Conservation (phyloP, 23 red algal genomes). For the Gracilaria gracilis region DNA sequence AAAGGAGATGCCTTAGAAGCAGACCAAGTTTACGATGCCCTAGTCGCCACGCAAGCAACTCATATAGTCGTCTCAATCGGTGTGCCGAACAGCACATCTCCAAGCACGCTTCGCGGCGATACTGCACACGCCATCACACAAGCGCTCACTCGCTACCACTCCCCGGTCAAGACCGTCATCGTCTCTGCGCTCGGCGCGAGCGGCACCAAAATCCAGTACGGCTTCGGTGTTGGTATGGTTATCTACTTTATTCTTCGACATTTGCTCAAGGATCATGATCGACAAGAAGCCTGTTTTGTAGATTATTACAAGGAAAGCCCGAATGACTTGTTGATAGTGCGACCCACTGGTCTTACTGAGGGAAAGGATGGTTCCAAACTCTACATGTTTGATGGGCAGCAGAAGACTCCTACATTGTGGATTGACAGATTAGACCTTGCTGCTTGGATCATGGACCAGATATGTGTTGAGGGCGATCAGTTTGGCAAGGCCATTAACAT, state of each 20-base stretch:
- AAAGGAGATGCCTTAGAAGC: constrained; percentile 27
- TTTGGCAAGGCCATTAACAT: constrained; percentile 39
- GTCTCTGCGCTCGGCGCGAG: constrained; percentile 7
- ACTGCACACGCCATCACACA: constrained; percentile 2
- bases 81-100: constrained; percentile 36
- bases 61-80: constrained; percentile 26
- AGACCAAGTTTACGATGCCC: constrained; percentile 21
- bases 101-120: background rate
- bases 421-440: constrained; percentile 25
- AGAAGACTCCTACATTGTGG: background rate
- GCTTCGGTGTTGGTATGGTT: constrained; percentile 39
- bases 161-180: constrained; percentile 16
- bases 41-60: constrained; percentile 2
- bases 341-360: constrained; percentile 39
- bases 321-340: constrained; percentile 26
- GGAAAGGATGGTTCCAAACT: constrained; percentile 11
- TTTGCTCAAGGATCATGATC: constrained; percentile 41
- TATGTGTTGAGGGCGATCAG: background rate
- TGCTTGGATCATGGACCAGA: constrained; percentile 12
- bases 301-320: background rate
- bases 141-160: background rate
- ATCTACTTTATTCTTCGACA: constrained; percentile 24
- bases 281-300: constrained; percentile 30
- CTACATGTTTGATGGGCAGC: constrained; percentile 7
- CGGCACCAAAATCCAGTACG: constrained; percentile 42